Percentiles rank a stretch among this genome's conserved stretches.
phyloP scores from a whole-genome alignment of 2,329 filamentous ascomycete genomes.

The Anthostomella pinea region DNA sequence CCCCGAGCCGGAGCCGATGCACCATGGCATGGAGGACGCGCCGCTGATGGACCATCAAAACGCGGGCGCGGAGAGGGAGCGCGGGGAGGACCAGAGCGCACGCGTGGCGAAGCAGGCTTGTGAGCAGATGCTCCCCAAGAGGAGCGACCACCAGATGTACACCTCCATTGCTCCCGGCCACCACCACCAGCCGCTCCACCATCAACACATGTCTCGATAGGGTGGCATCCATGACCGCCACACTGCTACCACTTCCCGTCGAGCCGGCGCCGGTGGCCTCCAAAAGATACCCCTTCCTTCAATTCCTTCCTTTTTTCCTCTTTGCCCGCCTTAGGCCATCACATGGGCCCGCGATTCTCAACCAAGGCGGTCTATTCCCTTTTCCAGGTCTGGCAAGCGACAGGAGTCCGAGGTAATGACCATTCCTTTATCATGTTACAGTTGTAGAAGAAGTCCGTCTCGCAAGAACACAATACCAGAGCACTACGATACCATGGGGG shows the following conservation, averaged over 20 bases:
- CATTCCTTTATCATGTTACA: background rate
- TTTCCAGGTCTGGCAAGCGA: background rate
- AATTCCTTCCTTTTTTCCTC: constrained; percentile 1
- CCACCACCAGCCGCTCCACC: constrained; percentile 11
- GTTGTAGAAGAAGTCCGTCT: no score
- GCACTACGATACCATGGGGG: no score
- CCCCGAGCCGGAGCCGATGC: constrained; percentile 11
- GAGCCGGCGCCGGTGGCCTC: no score
- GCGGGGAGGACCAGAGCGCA: constrained; percentile 30
- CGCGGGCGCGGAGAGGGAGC: constrained; percentile 16
- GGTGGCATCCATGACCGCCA: background rate
- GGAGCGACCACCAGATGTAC: constrained; percentile 24
- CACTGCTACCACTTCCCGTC: no score
- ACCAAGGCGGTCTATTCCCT: no score
- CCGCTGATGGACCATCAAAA: constrained; percentile 16
- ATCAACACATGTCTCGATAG: constrained; percentile 15
- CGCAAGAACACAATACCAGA: no score
- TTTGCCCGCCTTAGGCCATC: constrained; percentile 4
- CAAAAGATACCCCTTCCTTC: constrained; percentile 13
- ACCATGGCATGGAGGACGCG: constrained; percentile 19
- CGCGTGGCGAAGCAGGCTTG: constrained; percentile 38
- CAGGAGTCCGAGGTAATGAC: background rate
- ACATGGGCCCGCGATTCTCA: no score
- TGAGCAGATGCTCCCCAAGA: constrained; percentile 32
- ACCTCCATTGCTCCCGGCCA: constrained; percentile 9